A percentile compares a stretch with the other conserved stretches of the same genome.
phyloP scores from a whole-genome alignment of 148 eudicot genomes.

The Fagopyrum tataricum region DNA sequence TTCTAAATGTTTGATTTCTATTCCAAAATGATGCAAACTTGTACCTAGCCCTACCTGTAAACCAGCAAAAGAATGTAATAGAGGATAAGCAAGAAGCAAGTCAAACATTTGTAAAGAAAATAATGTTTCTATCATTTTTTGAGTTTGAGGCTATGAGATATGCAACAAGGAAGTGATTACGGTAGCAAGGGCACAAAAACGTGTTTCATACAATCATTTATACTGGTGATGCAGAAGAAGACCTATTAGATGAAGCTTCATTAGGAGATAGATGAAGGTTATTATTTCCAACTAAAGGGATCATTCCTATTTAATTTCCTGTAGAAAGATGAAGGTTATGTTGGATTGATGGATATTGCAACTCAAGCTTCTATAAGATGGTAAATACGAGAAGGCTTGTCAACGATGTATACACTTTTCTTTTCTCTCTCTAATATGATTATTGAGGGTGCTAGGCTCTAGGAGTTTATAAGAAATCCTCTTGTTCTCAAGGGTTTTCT shows the following conservation, averaged over 20 bases:
- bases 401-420: background rate
- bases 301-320: background rate
- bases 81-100: background rate
- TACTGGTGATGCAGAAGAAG: background rate
- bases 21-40: conserved; percentile 99
- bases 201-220: too few species aligned
- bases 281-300: background rate
- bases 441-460: background rate
- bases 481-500: background rate
- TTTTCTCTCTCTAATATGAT: background rate
- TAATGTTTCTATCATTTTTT: background rate
- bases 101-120: background rate
- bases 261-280: background rate
- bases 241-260: background rate
- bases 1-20: conserved; percentile 68
- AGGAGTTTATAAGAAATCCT: background rate
- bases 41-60: conserved; percentile 91
- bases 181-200: background rate
- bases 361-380: background rate
- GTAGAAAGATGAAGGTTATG: background rate
- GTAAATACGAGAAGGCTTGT: background rate
- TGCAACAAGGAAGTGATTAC: background rate
- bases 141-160: background rate
- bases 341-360: background rate
- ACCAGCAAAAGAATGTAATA: background rate